Base-by-base conservation (phyloP, 441 rosid genomes). In the Erysimum cheiri region DNA sequence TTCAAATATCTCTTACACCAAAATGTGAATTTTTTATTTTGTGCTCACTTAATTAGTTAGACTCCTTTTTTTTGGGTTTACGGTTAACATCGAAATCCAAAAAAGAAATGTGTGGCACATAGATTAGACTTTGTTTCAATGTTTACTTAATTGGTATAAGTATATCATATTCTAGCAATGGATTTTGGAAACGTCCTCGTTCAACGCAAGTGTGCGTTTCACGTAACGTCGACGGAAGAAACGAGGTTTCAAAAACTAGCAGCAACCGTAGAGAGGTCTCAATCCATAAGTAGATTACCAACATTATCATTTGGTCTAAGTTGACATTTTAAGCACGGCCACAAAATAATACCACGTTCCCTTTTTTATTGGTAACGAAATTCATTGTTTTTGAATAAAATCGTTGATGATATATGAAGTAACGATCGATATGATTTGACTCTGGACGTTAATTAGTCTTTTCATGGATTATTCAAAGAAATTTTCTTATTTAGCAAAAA, bases 221-320 rank as follows among this genome's bases (percentile, higher is more conserved):
- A 66, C 77, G 72, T 32, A 57, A 57, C 24, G 33, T 48, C 39
- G 72, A 59, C 70, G 48, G 39, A 58, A 65, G 15, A 58, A 73
- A 66, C 71, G 32, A 59, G 32, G 72, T 40, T 66, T 5, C 48
- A 55, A 15, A 41, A 52, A 22, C 46, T 53, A 53, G 13, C 35
- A 36, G 63, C 43, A 41, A 33, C 56, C 28, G 59, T 61, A 68
- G 47, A 35, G 43, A 61, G 12, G 73, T 61, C 69, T 52, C 14
- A 61, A 54, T 55, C 64, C 39, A 55, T 13, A 63, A 28, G 78
- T 74, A 68, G 78, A 55, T 74, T 28, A 74, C 73, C 73, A 74
- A 54, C 43, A 61, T 10, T 60, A 44, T 68, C 58, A 44, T 68
- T 26, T 28, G 39, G 77, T 65, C 71, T 39, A 29, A 8, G 41